Evolutionary conservation across 2,329 filamentous ascomycete species (phyloP), one percentile per base, ranked within the genome.

Genomic region (Colletotrichum sp.): DNA sequence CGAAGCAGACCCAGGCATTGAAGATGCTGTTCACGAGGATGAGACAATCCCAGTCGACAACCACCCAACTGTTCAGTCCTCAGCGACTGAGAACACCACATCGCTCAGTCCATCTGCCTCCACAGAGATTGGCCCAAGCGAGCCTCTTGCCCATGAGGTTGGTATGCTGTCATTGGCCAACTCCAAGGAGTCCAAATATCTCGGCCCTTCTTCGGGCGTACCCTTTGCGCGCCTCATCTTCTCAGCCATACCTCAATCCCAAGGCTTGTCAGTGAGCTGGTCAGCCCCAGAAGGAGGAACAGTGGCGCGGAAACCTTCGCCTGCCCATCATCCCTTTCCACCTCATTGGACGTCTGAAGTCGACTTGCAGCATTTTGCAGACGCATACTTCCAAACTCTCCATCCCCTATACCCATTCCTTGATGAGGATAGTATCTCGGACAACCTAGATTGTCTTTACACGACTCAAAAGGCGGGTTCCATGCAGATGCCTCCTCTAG

Each of bases 131-230:
- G 58, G 66, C 62, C 30, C 78, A 78, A 65, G 74, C 78, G 77
- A 66, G 26, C 64, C 67, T 8, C 78, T 85, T 9, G 85, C 87
- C 2, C 88, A 90, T 75, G 88, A 90, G 76, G 89, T 90, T 26
- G 89, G 89, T 0, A 78, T 90, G 12, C 84, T 90, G 0, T 89
- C 89, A 0, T 80, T 90, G 2, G 87, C 86, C 2, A 83, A 83
- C 5, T 87, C 86, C 30, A 82, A 84, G 63, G 87, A 88, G 28
- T 86, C 86, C 6, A 83, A 87, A 71, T 90, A 90, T 67, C 87
- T 90, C 16, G 89, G 89, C 0, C 89, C 89, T 5, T 90, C 89
- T 0, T 90, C 88, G 48, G 89, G 89, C 1, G 89, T 88, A 69
- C 89, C 89, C 52, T 84, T 90, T 14, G 88, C 88, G 2, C 86